A percentile compares a stretch with the other conserved stretches of the same genome.
Evolutionary conservation across 331 rosid genomes (phyloP).

Genomic region (Rhamnella rubrinervis): DNA sequence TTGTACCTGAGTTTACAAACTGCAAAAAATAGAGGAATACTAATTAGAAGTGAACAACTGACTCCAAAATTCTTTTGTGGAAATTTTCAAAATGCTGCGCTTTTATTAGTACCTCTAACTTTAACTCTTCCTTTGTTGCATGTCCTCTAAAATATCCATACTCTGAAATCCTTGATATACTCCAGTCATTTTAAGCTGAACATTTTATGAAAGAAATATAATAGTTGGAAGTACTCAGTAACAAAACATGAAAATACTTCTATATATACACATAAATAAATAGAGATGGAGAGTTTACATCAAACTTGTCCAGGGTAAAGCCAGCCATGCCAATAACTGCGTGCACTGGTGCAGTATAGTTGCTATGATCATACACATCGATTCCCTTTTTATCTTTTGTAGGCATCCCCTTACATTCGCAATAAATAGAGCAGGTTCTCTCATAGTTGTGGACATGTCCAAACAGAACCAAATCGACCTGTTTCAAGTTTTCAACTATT

Average conservation of each 20-base stretch:
- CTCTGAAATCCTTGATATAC: conserved; percentile 52
- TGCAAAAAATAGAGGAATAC: conserved; percentile 27
- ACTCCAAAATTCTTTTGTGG: not conserved
- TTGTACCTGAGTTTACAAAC: conserved; percentile 57
- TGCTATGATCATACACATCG: conserved; percentile 61
- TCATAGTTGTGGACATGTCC: conserved; percentile 90
- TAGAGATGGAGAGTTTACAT: conserved; percentile 34
- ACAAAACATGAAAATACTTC: not conserved
- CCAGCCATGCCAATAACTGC: conserved; percentile 90
- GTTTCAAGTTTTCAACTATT: conserved; percentile 24
- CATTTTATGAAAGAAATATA: not conserved
- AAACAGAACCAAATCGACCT: conserved; percentile 76
- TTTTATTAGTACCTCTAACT: conserved; percentile 46
- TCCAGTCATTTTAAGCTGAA: conserved; percentile 57
- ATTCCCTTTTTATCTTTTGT: conserved; percentile 51
- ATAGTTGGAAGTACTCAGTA: not conserved
- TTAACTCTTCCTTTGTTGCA: conserved; percentile 51
- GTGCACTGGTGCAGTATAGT: conserved; percentile 84
- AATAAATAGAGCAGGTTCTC: conserved; percentile 67
- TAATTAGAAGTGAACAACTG: not conserved
- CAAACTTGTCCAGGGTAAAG: conserved; percentile 58
- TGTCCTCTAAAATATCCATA: conserved; percentile 70
- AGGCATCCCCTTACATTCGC: conserved; percentile 57
- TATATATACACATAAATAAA: conserved; percentile 1
- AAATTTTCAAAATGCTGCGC: not conserved